Evolutionary conservation across 2,329 filamentous ascomycete species (phyloP), one percentile per base, ranked within the genome.

Genomic region (Ophiostoma perfectum): DNA sequence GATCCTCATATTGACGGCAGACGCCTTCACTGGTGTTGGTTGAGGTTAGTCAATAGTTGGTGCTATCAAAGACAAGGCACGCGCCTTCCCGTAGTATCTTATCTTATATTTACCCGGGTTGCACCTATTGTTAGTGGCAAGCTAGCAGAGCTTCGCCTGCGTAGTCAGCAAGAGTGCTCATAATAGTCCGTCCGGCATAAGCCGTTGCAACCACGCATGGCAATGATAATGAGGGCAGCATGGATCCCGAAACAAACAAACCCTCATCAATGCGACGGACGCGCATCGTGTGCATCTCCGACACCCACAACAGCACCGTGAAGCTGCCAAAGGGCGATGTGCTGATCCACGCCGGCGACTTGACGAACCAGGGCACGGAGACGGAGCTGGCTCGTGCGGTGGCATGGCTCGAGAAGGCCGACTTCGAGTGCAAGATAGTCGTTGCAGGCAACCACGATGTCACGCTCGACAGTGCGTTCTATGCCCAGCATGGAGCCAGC

Each of bases 361-460:
- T 93, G 72, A 91, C 90, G 3, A 92, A 92, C 75, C 86, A 90
- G 74, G 90, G 90, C 16, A 88, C 80, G 71, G 80, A 80, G 71
- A 80, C 79, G 6, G 86, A 88, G 70, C 67, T 72, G 3, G 41
- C 47, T 3, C 70, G 64, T 9, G 38, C 85, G 0, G 80, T 90
- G 0, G 78, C 81, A 27, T 93, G 90, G 90, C 80, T 93, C 7
- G 86, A 90, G 72, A 83, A 82, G 67, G 82, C 87, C 3, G 81
- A 87, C 65, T 92, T 90, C 71, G 87, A 91, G 73, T 82, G 82
- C 73, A 92, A 91, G 75, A 85, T 92, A 71, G 83, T 92, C 52
- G 78, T 92, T 72, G 89, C 88, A 71, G 89, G 90, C 41, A 93
- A 93, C 75, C 90, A 93, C 77, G 90, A 93, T 74, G 80, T 90